phyloP scores from a whole-genome alignment of 441 rosid species.

The Populus hybrid region DNA sequence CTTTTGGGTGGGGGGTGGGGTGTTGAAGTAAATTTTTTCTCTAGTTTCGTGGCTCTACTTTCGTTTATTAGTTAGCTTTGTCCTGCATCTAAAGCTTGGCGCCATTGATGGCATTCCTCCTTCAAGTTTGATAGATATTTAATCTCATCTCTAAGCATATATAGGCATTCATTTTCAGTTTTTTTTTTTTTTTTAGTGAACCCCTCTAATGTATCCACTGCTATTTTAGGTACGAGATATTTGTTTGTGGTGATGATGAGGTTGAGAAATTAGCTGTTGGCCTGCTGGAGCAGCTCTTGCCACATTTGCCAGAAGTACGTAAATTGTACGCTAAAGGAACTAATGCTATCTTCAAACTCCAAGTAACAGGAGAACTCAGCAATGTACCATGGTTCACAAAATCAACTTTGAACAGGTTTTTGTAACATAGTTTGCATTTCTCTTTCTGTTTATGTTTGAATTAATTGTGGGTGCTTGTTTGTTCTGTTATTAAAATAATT shows the following conservation, averaged over 20 bases:
- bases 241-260: slow-evolving; percentile 31
- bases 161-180: background rate
- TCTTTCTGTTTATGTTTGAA: background rate
- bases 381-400: slow-evolving; percentile 54
- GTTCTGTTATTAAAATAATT: background rate
- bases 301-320: slow-evolving; percentile 42
- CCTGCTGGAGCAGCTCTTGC: slow-evolving; percentile 47
- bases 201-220: background rate
- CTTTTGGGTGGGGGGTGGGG: background rate
- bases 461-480: background rate
- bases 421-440: slow-evolving; percentile 7
- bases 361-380: slow-evolving; percentile 30
- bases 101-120: background rate
- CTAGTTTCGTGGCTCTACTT: background rate
- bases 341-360: slow-evolving; percentile 44
- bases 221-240: slow-evolving; percentile 50
- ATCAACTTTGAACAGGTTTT: slow-evolving; percentile 54
- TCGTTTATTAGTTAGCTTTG: background rate
- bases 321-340: slow-evolving; percentile 41
- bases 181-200: background rate
- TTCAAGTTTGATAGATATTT: background rate
- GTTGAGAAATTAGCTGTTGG: slow-evolving; percentile 52
- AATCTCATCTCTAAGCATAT: background rate
- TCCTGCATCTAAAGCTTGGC: background rate
- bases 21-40: background rate